Percentiles rank a stretch among this genome's conserved stretches.
phyloP scores from a whole-genome alignment of 2,329 filamentous ascomycete species.

The Claviceps pazoutovae region DNA sequence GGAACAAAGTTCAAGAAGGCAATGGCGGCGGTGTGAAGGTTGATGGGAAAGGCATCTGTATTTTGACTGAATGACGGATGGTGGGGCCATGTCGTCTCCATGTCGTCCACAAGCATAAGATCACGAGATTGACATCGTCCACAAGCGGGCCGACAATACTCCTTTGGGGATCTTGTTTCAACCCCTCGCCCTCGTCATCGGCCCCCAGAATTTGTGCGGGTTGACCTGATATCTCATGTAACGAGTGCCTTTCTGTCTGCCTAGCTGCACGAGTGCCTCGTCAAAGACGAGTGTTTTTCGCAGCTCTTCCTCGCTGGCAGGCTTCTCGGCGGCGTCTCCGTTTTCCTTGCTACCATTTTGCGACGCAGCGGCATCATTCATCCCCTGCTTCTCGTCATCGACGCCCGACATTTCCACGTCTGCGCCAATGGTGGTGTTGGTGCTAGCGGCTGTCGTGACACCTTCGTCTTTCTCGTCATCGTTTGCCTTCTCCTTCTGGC shows the following conservation, averaged over 20 bases:
- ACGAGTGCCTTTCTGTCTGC: slow-evolving; percentile 51
- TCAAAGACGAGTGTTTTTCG: slow-evolving; percentile 58
- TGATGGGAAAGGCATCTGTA: not conserved
- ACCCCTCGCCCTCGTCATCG: slow-evolving; percentile 47
- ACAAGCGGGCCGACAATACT: not conserved
- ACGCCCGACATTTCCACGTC: slow-evolving; percentile 27
- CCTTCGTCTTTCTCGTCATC: not conserved
- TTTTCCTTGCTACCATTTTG: slow-evolving; percentile 8
- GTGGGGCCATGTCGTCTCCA: not conserved
- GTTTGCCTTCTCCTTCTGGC: slow-evolving; percentile 12
- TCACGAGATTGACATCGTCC: not conserved
- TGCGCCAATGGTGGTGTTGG: not conserved
- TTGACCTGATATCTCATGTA: slow-evolving; percentile 83
- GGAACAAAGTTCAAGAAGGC: not conserved
- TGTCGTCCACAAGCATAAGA: not conserved
- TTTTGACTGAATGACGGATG: not conserved
- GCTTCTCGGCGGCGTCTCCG: slow-evolving; percentile 10
- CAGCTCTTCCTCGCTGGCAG: slow-evolving; percentile 23
- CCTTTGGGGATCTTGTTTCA: not conserved
- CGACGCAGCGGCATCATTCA: slow-evolving; percentile 3
- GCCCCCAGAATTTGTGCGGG: slow-evolving; percentile 87
- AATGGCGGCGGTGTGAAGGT: not conserved
- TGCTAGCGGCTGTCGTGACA: not conserved
- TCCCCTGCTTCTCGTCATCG: slow-evolving; percentile 9
- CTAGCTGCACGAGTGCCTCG: slow-evolving; percentile 60